Conservation (phyloP, 2,329 filamentous ascomycete species). For the Geosmithia putterillii region DNA sequence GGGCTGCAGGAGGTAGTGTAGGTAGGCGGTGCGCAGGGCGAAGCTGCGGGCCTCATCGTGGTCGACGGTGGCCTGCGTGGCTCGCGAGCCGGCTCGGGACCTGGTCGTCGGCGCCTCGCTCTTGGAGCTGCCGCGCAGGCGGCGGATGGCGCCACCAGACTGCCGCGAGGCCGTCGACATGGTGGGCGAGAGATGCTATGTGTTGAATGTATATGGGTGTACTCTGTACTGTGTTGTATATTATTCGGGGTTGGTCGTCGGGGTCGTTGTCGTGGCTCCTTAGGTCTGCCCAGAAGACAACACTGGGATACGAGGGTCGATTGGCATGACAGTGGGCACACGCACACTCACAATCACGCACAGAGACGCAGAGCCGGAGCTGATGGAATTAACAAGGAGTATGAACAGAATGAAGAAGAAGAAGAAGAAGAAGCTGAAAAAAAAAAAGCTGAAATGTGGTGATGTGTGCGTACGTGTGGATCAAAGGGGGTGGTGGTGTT, state of each 20-base stretch:
- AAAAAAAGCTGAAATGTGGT: background rate
- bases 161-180: slow-evolving; percentile 41
- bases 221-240: no score
- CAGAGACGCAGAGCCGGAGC: no score
- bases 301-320: no score
- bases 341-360: background rate
- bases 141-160: slow-evolving; percentile 31
- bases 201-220: background rate
- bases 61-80: slow-evolving; percentile 35
- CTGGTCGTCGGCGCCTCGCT: slow-evolving; percentile 22
- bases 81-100: slow-evolving; percentile 30
- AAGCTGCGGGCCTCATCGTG: slow-evolving; percentile 83
- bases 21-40: slow-evolving; percentile 80
- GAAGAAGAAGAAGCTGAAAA: background rate
- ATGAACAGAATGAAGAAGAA: no score
- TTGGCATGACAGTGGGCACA: background rate
- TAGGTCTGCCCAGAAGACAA: background rate
- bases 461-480: background rate
- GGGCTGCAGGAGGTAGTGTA: slow-evolving; percentile 86
- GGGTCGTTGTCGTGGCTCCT: background rate
- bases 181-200: slow-evolving; percentile 5
- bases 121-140: slow-evolving; percentile 20
- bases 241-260: background rate
- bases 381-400: no score
- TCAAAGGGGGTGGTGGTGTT: background rate